Percentiles rank a stretch among this genome's conserved stretches.
phyloP scores from a whole-genome alignment of 345 rosid genomes.

The Camelina sativa region DNA sequence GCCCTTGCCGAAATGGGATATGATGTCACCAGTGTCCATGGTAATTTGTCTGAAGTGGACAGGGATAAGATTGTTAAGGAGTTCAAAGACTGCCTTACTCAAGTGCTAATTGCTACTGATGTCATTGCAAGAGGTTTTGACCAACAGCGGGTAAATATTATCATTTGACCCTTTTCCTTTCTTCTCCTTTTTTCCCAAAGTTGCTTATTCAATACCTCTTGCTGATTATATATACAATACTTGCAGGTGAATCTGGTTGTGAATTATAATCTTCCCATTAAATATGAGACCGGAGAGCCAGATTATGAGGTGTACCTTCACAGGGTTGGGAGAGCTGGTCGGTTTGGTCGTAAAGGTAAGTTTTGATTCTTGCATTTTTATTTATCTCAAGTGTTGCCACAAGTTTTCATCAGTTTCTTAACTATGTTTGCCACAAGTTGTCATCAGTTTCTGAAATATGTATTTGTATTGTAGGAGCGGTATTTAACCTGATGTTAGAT shows the following conservation, averaged over 20 bases:
- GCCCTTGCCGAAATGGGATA: constrained; percentile 76
- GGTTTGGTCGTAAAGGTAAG: constrained; percentile 90
- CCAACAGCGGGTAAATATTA: constrained; percentile 72
- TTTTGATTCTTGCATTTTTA: background rate
- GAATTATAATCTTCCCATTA: constrained; percentile 81
- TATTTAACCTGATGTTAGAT: constrained; percentile 71
- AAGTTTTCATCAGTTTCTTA: background rate
- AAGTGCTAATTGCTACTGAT: constrained; percentile 89
- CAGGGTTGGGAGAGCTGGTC: constrained; percentile 97
- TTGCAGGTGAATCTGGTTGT: constrained; percentile 87
- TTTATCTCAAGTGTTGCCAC: background rate
- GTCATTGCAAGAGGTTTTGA: constrained; percentile 94
- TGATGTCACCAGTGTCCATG: constrained; percentile 84
- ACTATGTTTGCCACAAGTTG: background rate
- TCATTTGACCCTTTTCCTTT: constrained; percentile 14
- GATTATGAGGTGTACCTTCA: constrained; percentile 92
- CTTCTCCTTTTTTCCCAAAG: background rate
- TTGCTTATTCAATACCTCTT: background rate
- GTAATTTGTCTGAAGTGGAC: constrained; percentile 62
- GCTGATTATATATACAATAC: constrained; percentile 26
- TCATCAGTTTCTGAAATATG: background rate
- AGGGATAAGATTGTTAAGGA: constrained; percentile 87
- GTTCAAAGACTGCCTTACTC: constrained; percentile 84
- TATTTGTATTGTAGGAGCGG: constrained; percentile 64
- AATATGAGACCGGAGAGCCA: constrained; percentile 62